phyloP scores from a whole-genome alignment of 768 basidiomycete genomes.

The Cystobasidium onofrii region DNA sequence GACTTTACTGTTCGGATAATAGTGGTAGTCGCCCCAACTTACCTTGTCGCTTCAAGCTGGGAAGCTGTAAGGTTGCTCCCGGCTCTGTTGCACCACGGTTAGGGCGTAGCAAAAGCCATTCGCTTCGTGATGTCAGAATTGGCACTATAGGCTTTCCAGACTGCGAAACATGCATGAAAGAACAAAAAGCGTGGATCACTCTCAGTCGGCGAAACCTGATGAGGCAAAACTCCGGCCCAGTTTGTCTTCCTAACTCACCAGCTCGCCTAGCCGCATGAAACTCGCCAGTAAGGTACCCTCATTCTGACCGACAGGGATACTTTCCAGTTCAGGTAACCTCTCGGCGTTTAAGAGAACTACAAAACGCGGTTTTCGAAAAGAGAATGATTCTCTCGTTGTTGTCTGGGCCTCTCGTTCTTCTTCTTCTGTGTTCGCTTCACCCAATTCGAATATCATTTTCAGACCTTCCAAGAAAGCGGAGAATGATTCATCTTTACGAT shows the following conservation, averaged over 20 bases:
- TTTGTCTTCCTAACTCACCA: neutral
- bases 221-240: neutral
- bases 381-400: neutral
- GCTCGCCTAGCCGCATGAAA: constrained; percentile 16
- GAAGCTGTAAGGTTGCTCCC: neutral
- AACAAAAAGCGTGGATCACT: neutral
- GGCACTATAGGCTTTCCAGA: constrained; percentile 16
- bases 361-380: neutral
- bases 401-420: neutral
- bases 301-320: neutral
- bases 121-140: neutral
- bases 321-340: constrained; percentile 1
- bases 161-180: too few species aligned
- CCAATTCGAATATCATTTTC: constrained; percentile 3
- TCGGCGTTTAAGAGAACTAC: constrained; percentile 20
- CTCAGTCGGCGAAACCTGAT: too few species aligned
- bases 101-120: constrained; percentile 19
- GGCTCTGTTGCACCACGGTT: constrained; percentile 20
- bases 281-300: constrained; percentile 18
- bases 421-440: neutral
- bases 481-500: constrained; percentile 27
- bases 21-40: neutral
- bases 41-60: constrained; percentile 15
- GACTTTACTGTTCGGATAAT: too few species aligned
- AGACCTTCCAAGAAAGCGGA: constrained; percentile 23